Conservation (phyloP, 164 flowering plant species). For the Akebia trifoliata region DNA sequence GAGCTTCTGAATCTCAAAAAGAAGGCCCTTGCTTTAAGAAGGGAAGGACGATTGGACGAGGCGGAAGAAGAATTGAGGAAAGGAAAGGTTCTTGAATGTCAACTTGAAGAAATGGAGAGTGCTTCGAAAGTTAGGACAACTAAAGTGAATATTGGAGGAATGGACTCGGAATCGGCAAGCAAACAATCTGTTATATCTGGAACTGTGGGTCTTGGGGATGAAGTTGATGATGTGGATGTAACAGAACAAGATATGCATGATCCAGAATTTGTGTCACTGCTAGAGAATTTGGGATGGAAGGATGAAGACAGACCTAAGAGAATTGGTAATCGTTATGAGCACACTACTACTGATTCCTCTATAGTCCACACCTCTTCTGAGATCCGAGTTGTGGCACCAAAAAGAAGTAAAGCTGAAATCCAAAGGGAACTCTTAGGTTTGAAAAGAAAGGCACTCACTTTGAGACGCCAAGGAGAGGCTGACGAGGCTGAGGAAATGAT, state of each 20-base stretch:
- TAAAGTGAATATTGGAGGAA: slow-evolving; percentile 12
- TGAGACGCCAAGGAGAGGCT: slow-evolving; percentile 72
- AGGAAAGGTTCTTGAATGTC: slow-evolving; percentile 66
- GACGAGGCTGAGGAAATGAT: slow-evolving; percentile 82
- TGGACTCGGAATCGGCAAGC: slow-evolving; percentile 4
- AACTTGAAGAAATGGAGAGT: slow-evolving; percentile 65
- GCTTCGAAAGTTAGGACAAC: slow-evolving; percentile 21
- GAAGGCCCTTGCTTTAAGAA: slow-evolving; percentile 72
- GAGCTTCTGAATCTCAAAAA: slow-evolving; percentile 75
- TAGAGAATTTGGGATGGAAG: slow-evolving; percentile 73
- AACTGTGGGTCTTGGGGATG: slow-evolving; percentile 18
- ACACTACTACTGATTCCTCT: slow-evolving; percentile 12
- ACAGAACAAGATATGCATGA: slow-evolving; percentile 82
- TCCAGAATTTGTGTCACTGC: slow-evolving; percentile 56
- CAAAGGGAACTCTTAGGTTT: slow-evolving; percentile 77
- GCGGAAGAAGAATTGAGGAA: slow-evolving; percentile 75
- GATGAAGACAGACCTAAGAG: slow-evolving; percentile 38
- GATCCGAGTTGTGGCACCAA: slow-evolving; percentile 18
- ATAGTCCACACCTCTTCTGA: slow-evolving; percentile 12
- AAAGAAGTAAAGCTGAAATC: slow-evolving; percentile 62
- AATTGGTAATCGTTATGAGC: slow-evolving; percentile 10
- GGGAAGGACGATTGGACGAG: slow-evolving; percentile 78
- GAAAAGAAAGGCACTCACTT: slow-evolving; percentile 72
- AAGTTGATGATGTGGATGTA: slow-evolving; percentile 47
- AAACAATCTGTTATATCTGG: slow-evolving; percentile 16